Evolutionary conservation across 176 grass and related monocot genomes (phyloP).

Genomic region (Juncus effusus): DNA sequence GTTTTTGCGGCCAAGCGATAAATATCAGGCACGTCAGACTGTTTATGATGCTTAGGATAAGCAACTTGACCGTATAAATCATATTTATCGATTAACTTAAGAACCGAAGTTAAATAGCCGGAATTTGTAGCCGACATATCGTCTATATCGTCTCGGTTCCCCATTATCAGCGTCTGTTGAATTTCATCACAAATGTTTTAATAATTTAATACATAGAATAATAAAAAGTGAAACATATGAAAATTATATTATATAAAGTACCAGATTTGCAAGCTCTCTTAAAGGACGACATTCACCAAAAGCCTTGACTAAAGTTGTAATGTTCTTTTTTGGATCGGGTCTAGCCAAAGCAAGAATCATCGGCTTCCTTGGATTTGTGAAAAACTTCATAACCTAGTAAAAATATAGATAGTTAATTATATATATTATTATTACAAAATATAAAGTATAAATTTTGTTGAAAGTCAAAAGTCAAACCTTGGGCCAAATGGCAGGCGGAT

Average conservation of each 20-base stretch:
- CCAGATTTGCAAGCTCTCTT: slow-evolving; percentile 51
- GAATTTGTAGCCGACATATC: slow-evolving; percentile 54
- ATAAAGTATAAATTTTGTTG: not conserved
- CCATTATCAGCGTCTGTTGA: slow-evolving; percentile 47
- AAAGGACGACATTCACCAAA: slow-evolving; percentile 52
- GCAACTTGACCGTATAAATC: slow-evolving; percentile 53
- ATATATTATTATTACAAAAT: slow-evolving; percentile 3
- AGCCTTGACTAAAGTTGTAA: slow-evolving; percentile 50
- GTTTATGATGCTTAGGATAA: slow-evolving; percentile 56
- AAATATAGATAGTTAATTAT: not conserved
- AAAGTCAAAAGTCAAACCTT: slow-evolving; percentile 26
- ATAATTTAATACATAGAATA: too few species aligned
- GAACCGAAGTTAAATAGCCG: slow-evolving; percentile 37
- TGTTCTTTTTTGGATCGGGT: slow-evolving; percentile 54
- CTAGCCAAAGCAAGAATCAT: slow-evolving; percentile 60
- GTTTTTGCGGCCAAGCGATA: slow-evolving; percentile 52
- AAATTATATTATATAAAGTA: slow-evolving; percentile 18
- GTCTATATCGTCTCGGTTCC: slow-evolving; percentile 50
- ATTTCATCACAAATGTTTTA: not conserved
- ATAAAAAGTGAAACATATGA: not conserved
- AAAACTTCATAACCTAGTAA: slow-evolving; percentile 49
- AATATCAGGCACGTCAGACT: slow-evolving; percentile 50
- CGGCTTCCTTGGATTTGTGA: slow-evolving; percentile 56
- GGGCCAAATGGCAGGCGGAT: slow-evolving; percentile 43
- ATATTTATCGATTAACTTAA: slow-evolving; percentile 59